These are phyloP conservation scores for Cyclotella sp. DNA, from an alignment of 108 stramenopile species.

Conservation along the genomic window DNA sequence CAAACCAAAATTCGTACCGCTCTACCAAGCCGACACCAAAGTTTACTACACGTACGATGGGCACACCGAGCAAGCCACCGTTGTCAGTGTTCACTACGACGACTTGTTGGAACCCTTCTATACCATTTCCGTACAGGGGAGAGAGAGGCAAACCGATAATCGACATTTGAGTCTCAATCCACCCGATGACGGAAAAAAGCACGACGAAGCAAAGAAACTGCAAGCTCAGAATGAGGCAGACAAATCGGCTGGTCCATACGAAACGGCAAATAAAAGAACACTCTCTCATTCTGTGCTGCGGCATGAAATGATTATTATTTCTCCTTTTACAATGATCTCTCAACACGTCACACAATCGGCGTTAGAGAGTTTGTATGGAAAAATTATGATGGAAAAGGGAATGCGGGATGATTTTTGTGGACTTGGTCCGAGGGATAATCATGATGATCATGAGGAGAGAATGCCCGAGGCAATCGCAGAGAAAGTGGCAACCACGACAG, in stretches of 20 bases:
- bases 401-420: slow-evolving; percentile 35
- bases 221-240: not conserved
- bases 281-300: slow-evolving; percentile 10
- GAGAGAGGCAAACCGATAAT: slow-evolving; percentile 33
- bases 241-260: not conserved
- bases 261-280: not conserved
- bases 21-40: slow-evolving; percentile 2
- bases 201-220: no score
- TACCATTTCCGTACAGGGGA: slow-evolving; percentile 6
- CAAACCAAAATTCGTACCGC: slow-evolving; percentile 14
- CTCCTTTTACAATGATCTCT: slow-evolving; percentile 23
- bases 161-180: slow-evolving; percentile 1
- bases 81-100: slow-evolving; percentile 23
- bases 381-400: slow-evolving; percentile 23
- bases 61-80: not conserved
- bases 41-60: not conserved
- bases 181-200: not conserved
- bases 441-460: not conserved
- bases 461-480: not conserved
- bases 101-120: slow-evolving; percentile 18
- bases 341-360: not conserved
- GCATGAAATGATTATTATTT: slow-evolving; percentile 23
- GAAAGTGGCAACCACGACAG: not conserved
- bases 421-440: not conserved
- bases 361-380: slow-evolving; percentile 22